Evolutionary conservation across 192 early-diverging fungal genomes (phyloP).

Genomic region (Backusella morwellensis): DNA sequence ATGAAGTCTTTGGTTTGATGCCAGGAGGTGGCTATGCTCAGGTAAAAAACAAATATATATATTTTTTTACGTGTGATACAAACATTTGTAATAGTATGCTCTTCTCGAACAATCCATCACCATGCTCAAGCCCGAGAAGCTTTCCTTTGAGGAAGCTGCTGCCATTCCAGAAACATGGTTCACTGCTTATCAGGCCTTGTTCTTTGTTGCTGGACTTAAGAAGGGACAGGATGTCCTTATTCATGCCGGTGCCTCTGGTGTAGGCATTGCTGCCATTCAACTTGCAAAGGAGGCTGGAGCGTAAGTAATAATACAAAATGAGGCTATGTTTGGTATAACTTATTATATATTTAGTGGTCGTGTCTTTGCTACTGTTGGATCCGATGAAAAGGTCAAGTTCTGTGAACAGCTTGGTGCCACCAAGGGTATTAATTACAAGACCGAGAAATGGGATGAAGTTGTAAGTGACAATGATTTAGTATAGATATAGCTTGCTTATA

Average conservation of each 20-base stretch:
- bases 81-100: slow-evolving; percentile 45
- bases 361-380: slow-evolving; percentile 72
- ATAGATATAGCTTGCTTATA: no score
- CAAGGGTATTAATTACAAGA: slow-evolving; percentile 76
- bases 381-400: slow-evolving; percentile 62
- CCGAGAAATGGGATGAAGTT: slow-evolving; percentile 55
- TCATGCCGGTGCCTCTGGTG: slow-evolving; percentile 78
- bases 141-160: slow-evolving; percentile 62
- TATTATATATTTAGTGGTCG: slow-evolving; percentile 29
- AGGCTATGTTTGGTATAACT: neutral
- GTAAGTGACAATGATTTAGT: slow-evolving; percentile 15
- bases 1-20: slow-evolving; percentile 71
- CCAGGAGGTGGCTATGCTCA: slow-evolving; percentile 76
- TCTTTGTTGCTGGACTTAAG: slow-evolving; percentile 54
- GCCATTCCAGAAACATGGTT: slow-evolving; percentile 79
- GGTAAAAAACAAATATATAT: slow-evolving; percentile 18
- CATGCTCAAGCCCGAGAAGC: slow-evolving; percentile 50
- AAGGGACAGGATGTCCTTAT: slow-evolving; percentile 67
- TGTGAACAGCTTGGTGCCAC: slow-evolving; percentile 69
- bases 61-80: neutral
- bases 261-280: slow-evolving; percentile 79
- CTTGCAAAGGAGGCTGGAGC: slow-evolving; percentile 64
- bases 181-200: slow-evolving; percentile 76
- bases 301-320: slow-evolving; percentile 25
- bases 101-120: slow-evolving; percentile 59